Percentiles rank a stretch among this genome's conserved stretches.
phyloP scores from a whole-genome alignment of 1,284 basidiomycete genomes.

The Ceratobasidium sp. region DNA sequence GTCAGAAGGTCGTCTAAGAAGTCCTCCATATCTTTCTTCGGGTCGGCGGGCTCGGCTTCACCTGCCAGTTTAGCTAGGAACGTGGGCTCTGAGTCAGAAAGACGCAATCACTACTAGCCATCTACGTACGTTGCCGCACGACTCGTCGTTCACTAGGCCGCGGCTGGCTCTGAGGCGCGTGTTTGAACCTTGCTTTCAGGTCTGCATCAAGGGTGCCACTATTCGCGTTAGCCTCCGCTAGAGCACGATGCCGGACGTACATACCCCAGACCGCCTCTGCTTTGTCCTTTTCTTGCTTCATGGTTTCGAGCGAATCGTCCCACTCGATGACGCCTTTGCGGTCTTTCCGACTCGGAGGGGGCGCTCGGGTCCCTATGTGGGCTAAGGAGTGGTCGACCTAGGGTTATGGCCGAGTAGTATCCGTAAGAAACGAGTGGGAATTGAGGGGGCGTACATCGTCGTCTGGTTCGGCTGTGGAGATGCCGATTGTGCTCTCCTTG shows the following conservation, averaged over 20 bases:
- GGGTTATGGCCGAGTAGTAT: constrained; percentile 16
- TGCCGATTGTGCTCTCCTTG: constrained; percentile 46
- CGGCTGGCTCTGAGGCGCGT: constrained; percentile 57
- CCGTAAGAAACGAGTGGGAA: background rate
- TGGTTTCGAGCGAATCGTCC: constrained; percentile 72
- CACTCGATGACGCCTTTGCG: constrained; percentile 76
- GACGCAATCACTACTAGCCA: background rate
- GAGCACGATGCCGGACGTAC: constrained; percentile 49
- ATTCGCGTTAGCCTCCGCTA: background rate
- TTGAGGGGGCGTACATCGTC: constrained; percentile 57
- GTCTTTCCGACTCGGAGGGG: constrained; percentile 47
- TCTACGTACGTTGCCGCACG: constrained; percentile 22
- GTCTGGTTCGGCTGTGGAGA: constrained; percentile 60
- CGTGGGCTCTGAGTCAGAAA: background rate
- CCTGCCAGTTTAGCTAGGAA: constrained; percentile 29
- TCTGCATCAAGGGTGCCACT: constrained; percentile 61
- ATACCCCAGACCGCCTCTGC: constrained; percentile 80
- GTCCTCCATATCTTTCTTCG: constrained; percentile 75
- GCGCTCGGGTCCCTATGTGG: constrained; percentile 55
- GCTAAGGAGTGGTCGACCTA: constrained; percentile 72
- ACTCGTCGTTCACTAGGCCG: constrained; percentile 28
- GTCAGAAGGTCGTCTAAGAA: constrained; percentile 77
- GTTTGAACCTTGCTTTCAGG: constrained; percentile 75
- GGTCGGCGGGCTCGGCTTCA: constrained; percentile 57
- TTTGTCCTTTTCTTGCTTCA: constrained; percentile 75